These are phyloP conservation scores for Yueomyces sinensis DNA, from an alignment of 805 yeast genomes.

Conservation along the genomic window DNA sequence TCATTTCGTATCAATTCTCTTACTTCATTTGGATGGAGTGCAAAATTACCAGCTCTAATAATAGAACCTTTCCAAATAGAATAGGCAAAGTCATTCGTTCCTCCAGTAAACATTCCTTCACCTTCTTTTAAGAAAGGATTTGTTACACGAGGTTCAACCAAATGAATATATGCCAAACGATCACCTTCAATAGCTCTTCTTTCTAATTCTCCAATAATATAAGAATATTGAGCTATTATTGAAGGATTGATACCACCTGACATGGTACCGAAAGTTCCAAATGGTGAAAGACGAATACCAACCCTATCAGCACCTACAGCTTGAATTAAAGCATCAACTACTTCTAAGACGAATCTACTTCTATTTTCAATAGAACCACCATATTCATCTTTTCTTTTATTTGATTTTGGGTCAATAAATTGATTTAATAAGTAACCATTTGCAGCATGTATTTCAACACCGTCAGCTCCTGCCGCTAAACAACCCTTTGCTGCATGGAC, in stretches of 20 bases:
- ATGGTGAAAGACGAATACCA: constrained; percentile 37
- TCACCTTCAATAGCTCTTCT: constrained; percentile 22
- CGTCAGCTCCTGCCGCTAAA: constrained; percentile 33
- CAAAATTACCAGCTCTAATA: constrained; percentile 28
- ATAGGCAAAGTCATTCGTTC: constrained; percentile 26
- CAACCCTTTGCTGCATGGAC: constrained; percentile 31
- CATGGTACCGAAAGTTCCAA: constrained; percentile 26
- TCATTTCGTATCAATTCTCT: constrained; percentile 24
- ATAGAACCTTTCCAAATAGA: constrained; percentile 32
- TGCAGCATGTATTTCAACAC: constrained; percentile 54
- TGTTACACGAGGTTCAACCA: constrained; percentile 30
- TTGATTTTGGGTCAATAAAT: constrained; percentile 37
- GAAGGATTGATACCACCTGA: constrained; percentile 24
- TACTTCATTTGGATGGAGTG: constrained; percentile 13
- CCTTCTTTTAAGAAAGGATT: constrained; percentile 10
- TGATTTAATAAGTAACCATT: constrained; percentile 49
- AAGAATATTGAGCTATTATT: constrained; percentile 27
- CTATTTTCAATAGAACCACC: constrained; percentile 41
- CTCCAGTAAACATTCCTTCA: constrained; percentile 15
- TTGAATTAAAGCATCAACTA: constrained; percentile 34
- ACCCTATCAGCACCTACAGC: constrained; percentile 38
- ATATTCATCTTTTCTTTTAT: constrained; percentile 36
- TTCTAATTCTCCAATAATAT: constrained; percentile 29
- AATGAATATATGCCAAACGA: constrained; percentile 26
- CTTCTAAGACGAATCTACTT: constrained; percentile 30